These are phyloP conservation scores for Agarophyton chilense DNA, from an alignment of 23 red algal species.

Conservation along the genomic window DNA sequence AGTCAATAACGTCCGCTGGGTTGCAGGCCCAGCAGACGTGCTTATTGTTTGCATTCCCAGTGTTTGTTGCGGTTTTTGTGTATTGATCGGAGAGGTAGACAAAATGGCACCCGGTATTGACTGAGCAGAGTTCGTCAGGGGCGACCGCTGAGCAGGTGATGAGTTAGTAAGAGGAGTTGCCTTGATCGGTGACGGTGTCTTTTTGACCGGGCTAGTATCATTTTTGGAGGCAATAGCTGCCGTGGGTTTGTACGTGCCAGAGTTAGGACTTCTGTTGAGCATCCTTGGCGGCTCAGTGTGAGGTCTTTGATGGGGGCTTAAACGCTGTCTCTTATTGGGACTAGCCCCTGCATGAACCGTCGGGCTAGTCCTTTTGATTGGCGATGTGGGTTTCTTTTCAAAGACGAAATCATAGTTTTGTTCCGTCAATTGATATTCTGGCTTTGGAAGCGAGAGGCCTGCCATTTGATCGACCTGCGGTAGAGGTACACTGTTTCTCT, in stretches of 20 bases:
- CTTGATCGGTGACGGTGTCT: background rate
- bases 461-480: conserved; percentile 54
- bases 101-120: no score
- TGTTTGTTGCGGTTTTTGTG: background rate
- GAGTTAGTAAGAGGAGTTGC: background rate
- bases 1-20: background rate
- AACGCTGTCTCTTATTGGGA: background rate
- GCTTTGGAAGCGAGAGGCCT: conserved; percentile 54
- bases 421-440: conserved; percentile 56
- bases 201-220: background rate
- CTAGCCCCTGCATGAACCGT: background rate
- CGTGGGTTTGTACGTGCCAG: background rate
- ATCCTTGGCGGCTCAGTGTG: background rate
- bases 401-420: conserved; percentile 39
- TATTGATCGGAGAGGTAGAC: no score
- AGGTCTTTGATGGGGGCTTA: conserved; percentile 1
- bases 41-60: background rate
- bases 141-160: background rate
- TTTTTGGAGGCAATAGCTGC: background rate
- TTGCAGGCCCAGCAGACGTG: background rate
- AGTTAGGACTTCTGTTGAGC: background rate
- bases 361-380: background rate
- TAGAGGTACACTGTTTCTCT: conserved; percentile 64
- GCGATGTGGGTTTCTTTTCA: background rate
- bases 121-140: no score